Base-by-base conservation (phyloP, 1,284 basidiomycete genomes). In the Coniferiporia weirii region DNA sequence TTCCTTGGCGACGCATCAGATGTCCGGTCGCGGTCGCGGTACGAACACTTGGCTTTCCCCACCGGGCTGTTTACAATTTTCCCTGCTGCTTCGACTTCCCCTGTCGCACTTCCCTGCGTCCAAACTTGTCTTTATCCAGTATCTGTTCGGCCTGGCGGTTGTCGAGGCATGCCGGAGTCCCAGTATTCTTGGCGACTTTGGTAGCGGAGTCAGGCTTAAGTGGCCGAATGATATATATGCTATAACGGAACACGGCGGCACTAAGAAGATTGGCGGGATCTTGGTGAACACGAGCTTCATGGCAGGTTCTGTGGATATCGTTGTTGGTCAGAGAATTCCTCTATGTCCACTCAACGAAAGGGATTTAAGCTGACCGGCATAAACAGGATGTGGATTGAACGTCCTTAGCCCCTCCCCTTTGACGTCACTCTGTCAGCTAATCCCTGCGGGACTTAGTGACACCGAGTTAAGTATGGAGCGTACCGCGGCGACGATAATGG, bases 211-310 rank as follows among this genome's bases (percentile, higher is more conserved):
- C 4, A 81, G 85, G 51, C 78, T 99, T 56, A 99, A 99, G 73
- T 99, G 97, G 97, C 96, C 96, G 10, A 99, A 99, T 68, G 96
- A 99, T 69, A 76, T 99, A 6, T 99, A 98, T 68, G 89, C 85
- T 1, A 72, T 83, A 10, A 76, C 75, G 1, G 75, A 76, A 7
- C 76, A 74, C 6, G 69, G 71, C 1, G 70, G 78, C 64, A 79
- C 76, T 65, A 87, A 76, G 69, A 98, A 98, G 72, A 75, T 97
- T 36, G 93, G 92, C 0, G 96, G 97, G 0, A 90, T 98, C 22
- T 76, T 99, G 19, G 92, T 99, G 50, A 96, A 91, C 66, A 94
- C 92, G 13, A 91, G 83, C 66, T 96, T 93, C 66, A 76, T 79
- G 15, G 83, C 83, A 2, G 85, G 85, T 0, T 79, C 81, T 52